Evolutionary conservation across 257 asterid genomes (phyloP).

Genomic region (Capsicum chinense): DNA sequence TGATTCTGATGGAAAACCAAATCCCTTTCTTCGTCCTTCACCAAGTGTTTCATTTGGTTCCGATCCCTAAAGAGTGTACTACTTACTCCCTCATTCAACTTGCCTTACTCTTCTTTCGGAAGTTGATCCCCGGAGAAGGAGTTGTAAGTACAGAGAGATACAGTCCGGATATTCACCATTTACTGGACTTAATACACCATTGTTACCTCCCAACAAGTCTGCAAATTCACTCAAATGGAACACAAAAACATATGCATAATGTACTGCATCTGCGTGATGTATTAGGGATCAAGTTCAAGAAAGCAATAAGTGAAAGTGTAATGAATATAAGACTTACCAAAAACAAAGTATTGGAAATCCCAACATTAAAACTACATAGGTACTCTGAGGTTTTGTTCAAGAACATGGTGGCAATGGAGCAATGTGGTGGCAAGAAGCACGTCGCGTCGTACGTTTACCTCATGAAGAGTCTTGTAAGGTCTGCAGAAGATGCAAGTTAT

Average conservation of each 20-base stretch:
- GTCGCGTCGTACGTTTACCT: conserved; percentile 46
- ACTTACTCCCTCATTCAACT: conserved; percentile 46
- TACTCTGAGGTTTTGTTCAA: conserved; percentile 48
- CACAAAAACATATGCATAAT: background rate
- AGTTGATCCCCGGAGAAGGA: conserved; percentile 38
- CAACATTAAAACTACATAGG: conserved; percentile 42
- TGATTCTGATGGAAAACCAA: conserved; percentile 58
- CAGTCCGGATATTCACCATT: conserved; percentile 44
- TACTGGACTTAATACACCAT: conserved; percentile 58
- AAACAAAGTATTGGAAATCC: conserved; percentile 42
- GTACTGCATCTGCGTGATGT: conserved; percentile 36
- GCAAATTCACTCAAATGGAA: conserved; percentile 28
- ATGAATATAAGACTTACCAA: conserved; percentile 37
- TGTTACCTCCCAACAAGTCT: conserved; percentile 48
- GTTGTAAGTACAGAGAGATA: conserved; percentile 2
- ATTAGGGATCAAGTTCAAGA: conserved; percentile 44
- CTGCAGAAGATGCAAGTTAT: conserved; percentile 43
- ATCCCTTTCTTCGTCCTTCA: conserved; percentile 57
- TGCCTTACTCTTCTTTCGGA: conserved; percentile 49
- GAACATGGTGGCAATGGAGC: conserved; percentile 61
- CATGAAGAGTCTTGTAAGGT: conserved; percentile 44
- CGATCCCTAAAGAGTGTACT: conserved; percentile 42
- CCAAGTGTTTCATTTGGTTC: conserved; percentile 46
- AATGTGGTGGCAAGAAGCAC: conserved; percentile 36
- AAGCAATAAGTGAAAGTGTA: conserved; percentile 31